These are phyloP conservation scores for Candida sanyaensis DNA, from an alignment of 1,139 yeast species.

Conservation along the genomic window DNA sequence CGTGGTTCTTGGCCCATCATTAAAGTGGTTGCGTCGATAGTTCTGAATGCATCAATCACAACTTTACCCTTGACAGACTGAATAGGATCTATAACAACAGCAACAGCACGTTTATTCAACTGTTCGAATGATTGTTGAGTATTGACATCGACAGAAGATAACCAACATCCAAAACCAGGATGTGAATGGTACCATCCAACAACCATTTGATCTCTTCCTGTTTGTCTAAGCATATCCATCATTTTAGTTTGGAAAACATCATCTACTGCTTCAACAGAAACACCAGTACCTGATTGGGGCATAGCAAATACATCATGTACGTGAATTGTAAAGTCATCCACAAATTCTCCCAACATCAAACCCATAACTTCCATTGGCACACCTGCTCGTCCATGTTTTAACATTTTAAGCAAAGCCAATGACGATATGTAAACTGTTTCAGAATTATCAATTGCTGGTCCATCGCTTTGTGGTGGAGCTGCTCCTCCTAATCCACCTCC, in stretches of 20 bases:
- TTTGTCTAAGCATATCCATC: conserved; percentile 99
- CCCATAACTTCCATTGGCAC: conserved; percentile 99
- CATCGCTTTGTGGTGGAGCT: conserved; percentile 57
- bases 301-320: conserved; percentile 98
- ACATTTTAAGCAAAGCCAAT: conserved; percentile 91
- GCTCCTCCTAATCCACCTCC: conserved; percentile 60
- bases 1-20: conserved; percentile 99
- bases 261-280: conserved; percentile 98
- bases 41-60: conserved; percentile 96
- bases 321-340: conserved; percentile 95
- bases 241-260: conserved; percentile 97
- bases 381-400: conserved; percentile 98
- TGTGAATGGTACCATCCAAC: conserved; percentile 99
- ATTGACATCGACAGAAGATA: conserved; percentile 94
- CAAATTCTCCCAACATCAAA: conserved; percentile 96
- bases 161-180: conserved; percentile 99
- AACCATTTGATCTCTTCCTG: conserved; percentile 98
- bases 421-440: conserved; percentile 97
- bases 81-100: conserved; percentile 96
- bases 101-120: conserved; percentile 91
- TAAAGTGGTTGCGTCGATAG: conserved; percentile 82
- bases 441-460: conserved; percentile 88
- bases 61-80: conserved; percentile 99
- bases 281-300: conserved; percentile 99
- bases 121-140: conserved; percentile 98